Conservation (phyloP, 2,329 filamentous ascomycete genomes). For the Cercospora sesami region DNA sequence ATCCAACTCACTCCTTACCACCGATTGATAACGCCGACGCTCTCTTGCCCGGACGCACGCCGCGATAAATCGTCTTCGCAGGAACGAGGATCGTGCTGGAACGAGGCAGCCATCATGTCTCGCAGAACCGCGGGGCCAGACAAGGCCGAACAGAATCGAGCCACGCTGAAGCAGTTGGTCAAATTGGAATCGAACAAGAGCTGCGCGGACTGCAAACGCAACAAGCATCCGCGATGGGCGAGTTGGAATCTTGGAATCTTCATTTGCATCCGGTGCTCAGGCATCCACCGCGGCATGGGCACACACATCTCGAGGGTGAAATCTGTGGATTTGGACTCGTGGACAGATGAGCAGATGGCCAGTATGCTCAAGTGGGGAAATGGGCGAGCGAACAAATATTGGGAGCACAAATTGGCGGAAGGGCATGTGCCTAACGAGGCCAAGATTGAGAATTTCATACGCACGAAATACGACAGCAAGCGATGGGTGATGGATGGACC, state of each 20-base stretch:
- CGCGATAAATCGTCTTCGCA: not conserved
- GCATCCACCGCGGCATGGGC: slow-evolving; percentile 97
- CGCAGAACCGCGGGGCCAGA: slow-evolving; percentile 75
- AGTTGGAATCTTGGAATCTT: slow-evolving; percentile 99
- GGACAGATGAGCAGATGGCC: slow-evolving; percentile 97
- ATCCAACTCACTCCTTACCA: not conserved
- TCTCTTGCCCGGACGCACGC: not conserved
- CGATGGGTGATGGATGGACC: slow-evolving; percentile 98
- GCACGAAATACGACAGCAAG: slow-evolving; percentile 98
- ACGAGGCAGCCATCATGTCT: slow-evolving; percentile 60
- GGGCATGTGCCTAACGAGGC: slow-evolving; percentile 92
- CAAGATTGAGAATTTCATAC: slow-evolving; percentile 99
- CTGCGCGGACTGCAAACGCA: slow-evolving; percentile 97
- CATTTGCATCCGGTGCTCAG: slow-evolving; percentile 92
- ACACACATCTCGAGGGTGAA: slow-evolving; percentile 98
- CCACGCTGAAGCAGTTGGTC: slow-evolving; percentile 89
- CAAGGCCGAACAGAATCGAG: slow-evolving; percentile 87
- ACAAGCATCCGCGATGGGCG: slow-evolving; percentile 98
- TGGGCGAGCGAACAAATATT: slow-evolving; percentile 94
- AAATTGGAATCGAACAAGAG: slow-evolving; percentile 95
- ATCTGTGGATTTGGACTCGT: slow-evolving; percentile 94
- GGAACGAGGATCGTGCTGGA: not conserved
- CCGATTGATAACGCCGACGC: not conserved
- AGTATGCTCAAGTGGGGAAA: slow-evolving; percentile 97
- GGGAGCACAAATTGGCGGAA: slow-evolving; percentile 89